Conservation (phyloP, 257 asterid species). For the Petunia secreta region DNA sequence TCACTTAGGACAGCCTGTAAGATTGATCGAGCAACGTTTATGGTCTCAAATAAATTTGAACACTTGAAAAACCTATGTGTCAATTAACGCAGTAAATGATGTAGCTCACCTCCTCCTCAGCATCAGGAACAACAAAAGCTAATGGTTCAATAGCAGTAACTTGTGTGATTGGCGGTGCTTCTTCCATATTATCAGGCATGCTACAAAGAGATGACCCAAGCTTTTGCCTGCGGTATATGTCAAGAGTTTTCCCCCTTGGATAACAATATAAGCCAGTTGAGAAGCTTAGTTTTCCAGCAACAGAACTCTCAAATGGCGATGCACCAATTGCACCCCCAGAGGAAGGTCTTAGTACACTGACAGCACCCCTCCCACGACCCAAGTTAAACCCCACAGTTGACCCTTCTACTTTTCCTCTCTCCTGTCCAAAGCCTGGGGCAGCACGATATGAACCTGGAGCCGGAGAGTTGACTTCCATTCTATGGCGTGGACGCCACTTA, state of each 20-base stretch:
- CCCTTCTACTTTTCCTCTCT: slow-evolving; percentile 76
- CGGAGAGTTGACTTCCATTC: slow-evolving; percentile 77
- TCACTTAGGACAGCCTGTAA: slow-evolving; percentile 69
- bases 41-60: background rate
- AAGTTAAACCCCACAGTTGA: slow-evolving; percentile 77
- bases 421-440: slow-evolving; percentile 97
- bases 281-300: slow-evolving; percentile 53
- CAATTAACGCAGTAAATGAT: slow-evolving; percentile 8
- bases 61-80: background rate
- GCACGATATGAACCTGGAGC: slow-evolving; percentile 72
- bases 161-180: slow-evolving; percentile 65
- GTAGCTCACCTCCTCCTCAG: slow-evolving; percentile 78
- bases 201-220: slow-evolving; percentile 47
- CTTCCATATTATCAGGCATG: slow-evolving; percentile 68
- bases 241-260: slow-evolving; percentile 94
- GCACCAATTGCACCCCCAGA: slow-evolving; percentile 62
- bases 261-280: slow-evolving; percentile 52
- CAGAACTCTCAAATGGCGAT: slow-evolving; percentile 44
- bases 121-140: slow-evolving; percentile 83
- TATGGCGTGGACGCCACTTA: slow-evolving; percentile 99
- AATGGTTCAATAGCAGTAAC: slow-evolving; percentile 62
- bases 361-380: slow-evolving; percentile 87
- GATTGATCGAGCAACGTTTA: slow-evolving; percentile 20
- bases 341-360: slow-evolving; percentile 48
- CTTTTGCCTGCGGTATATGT: slow-evolving; percentile 78